A percentile compares a stretch with the other conserved stretches of the same genome.
Evolutionary conservation across 2,329 filamentous ascomycete species (phyloP).

Genomic region (Madurella mycetomatis): DNA sequence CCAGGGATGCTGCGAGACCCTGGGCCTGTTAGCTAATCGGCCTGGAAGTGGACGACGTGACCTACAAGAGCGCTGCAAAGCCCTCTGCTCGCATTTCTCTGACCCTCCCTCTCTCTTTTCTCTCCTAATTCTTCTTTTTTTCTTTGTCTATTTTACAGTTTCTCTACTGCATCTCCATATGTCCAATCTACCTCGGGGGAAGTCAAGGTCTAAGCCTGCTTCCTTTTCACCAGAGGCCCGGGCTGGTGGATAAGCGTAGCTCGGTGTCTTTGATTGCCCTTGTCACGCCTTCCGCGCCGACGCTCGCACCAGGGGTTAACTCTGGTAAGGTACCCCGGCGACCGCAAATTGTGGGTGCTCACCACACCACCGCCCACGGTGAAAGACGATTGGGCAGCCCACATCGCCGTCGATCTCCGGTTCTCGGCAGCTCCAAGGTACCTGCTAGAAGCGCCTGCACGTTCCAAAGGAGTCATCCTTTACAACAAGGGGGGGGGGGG

Average conservation of each 20-base stretch:
- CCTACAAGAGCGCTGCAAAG: constrained; percentile 20
- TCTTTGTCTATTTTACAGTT: neutral
- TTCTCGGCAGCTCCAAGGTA: constrained; percentile 26
- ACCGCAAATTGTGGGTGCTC: constrained; percentile 14
- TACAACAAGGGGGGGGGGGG: neutral
- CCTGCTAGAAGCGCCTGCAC: constrained; percentile 4
- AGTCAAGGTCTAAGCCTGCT: neutral
- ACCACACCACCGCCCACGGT: constrained; percentile 19
- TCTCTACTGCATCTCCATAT: no score
- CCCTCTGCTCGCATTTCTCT: constrained; percentile 5
- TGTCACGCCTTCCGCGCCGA: neutral
- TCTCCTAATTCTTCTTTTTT: neutral
- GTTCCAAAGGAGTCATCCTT: constrained; percentile 22
- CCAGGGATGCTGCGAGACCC: constrained; percentile 11
- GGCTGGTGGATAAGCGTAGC: neutral
- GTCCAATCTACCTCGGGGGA: neutral
- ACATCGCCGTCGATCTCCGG: constrained; percentile 24
- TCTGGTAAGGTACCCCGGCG: constrained; percentile 5
- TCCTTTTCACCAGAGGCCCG: neutral
- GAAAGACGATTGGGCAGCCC: constrained; percentile 27
- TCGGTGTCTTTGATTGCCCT: neutral
- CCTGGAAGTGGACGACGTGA: constrained; percentile 18
- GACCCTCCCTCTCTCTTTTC: neutral
- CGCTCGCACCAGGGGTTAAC: constrained; percentile 1
- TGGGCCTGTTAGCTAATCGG: constrained; percentile 23